Conservation (phyloP, 257 asterid species). For the Avicennia marina region DNA sequence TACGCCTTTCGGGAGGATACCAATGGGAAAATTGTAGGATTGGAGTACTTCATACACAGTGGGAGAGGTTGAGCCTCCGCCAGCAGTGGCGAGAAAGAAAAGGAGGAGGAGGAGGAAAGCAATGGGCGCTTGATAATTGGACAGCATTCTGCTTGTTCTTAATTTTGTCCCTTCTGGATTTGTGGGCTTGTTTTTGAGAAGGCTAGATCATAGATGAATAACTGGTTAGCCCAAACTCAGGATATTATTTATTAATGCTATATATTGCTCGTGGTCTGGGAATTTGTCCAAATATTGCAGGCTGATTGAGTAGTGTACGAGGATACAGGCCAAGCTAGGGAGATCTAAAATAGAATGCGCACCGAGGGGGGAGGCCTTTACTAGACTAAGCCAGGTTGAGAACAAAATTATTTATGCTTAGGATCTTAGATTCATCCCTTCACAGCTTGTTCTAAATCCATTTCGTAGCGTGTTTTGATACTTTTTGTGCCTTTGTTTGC, state of each 20-base stretch:
- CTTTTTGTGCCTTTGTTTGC: not conserved
- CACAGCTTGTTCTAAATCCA: not conserved
- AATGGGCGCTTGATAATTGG: no score
- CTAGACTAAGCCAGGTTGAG: not conserved
- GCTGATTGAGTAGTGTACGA: not conserved
- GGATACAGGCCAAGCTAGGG: constrained; percentile 5
- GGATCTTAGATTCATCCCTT: not conserved
- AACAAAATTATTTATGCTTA: not conserved
- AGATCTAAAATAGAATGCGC: not conserved
- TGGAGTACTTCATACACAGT: constrained; percentile 40
- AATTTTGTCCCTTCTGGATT: no score
- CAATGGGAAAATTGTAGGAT: constrained; percentile 46
- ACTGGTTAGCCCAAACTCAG: not conserved
- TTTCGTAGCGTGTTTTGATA: not conserved
- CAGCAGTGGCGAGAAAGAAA: no score
- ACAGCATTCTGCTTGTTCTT: no score
- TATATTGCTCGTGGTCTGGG: no score
- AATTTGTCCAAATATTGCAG: not conserved
- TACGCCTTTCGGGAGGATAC: constrained; percentile 51
- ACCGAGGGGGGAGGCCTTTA: not conserved
- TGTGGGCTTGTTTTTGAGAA: not conserved
- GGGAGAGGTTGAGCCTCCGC: not conserved
- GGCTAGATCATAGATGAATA: not conserved
- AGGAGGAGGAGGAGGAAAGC: no score
- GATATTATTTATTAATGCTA: not conserved